Evolutionary conservation across 2,329 filamentous ascomycete species (phyloP).

Genomic region (Dothideomycetes sp.): DNA sequence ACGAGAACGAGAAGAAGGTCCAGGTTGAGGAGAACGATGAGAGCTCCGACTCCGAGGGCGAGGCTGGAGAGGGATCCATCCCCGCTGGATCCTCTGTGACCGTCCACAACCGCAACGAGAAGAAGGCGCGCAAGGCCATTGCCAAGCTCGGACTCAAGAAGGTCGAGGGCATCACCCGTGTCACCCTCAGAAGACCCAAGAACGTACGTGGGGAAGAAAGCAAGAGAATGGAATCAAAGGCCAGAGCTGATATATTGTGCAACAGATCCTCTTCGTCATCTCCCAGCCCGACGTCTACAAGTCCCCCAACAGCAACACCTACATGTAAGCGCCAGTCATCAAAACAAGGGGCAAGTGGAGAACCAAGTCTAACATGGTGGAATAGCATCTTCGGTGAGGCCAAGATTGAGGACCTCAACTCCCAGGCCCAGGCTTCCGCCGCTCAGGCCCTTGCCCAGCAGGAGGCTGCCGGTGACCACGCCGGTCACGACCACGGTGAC

Average conservation of each 20-base stretch:
- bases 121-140: constrained; percentile 99
- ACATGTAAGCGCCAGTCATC: constrained; percentile 67
- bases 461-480: constrained; percentile 53
- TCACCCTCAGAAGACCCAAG: constrained; percentile 96
- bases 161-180: constrained; percentile 92
- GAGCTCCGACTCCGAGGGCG: constrained; percentile 68
- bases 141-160: constrained; percentile 96
- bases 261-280: constrained; percentile 96
- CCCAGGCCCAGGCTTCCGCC: constrained; percentile 88
- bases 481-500: constrained; percentile 58
- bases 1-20: constrained; percentile 71
- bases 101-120: constrained; percentile 98
- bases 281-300: constrained; percentile 99
- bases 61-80: constrained; percentile 50
- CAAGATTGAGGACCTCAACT: constrained; percentile 99
- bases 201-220: constrained; percentile 48
- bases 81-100: constrained; percentile 80
- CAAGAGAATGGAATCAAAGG: background rate
- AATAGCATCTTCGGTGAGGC: constrained; percentile 95
- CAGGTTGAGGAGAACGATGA: constrained; percentile 63
- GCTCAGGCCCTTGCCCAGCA: constrained; percentile 80
- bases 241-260: constrained; percentile 7
- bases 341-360: constrained; percentile 5
- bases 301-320: constrained; percentile 98
- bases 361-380: constrained; percentile 9